A percentile compares a stretch with the other conserved stretches of the same genome.
phyloP scores from a whole-genome alignment of 2,329 filamentous ascomycete genomes.

The Pyrenophora tritici-repentis region DNA sequence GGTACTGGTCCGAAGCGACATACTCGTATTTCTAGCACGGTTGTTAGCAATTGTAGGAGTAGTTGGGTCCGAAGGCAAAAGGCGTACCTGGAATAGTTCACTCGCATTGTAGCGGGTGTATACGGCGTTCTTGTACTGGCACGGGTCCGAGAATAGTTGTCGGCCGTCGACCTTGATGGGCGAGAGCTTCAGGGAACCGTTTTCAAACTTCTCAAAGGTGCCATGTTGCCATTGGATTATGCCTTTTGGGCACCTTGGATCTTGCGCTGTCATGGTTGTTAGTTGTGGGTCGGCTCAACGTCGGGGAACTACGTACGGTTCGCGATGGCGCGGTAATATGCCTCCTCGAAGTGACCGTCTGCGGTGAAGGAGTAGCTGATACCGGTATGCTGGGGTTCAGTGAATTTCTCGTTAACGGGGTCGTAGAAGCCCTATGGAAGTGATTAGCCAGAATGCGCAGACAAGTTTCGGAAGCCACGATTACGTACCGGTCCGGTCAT shows the following conservation, averaged over 20 bases:
- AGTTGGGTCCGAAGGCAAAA: not conserved
- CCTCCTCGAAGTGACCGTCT: conserved; percentile 70
- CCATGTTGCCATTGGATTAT: conserved; percentile 78
- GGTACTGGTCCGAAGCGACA: conserved; percentile 62
- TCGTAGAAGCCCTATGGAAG: conserved; percentile 68
- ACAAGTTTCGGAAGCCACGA: conserved; percentile 11
- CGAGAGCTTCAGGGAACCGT: conserved; percentile 63
- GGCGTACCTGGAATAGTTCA: conserved; percentile 63
- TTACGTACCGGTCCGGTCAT: conserved; percentile 67
- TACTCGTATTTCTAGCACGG: conserved; percentile 47
- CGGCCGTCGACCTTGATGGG: conserved; percentile 70
- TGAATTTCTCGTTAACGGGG: conserved; percentile 66
- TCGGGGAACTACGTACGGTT: conserved; percentile 61
- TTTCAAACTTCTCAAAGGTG: conserved; percentile 59
- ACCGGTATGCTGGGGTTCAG: conserved; percentile 68
- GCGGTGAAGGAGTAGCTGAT: conserved; percentile 75
- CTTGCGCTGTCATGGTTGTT: conserved; percentile 53
- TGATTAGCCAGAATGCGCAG: conserved; percentile 16
- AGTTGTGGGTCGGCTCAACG: conserved; percentile 15
- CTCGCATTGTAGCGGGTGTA: conserved; percentile 71
- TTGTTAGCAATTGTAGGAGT: not conserved
- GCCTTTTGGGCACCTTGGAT: conserved; percentile 65
- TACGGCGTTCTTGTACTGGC: conserved; percentile 57
- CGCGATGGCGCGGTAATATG: conserved; percentile 70
- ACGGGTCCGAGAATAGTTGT: conserved; percentile 69